phyloP scores from a whole-genome alignment of 345 rosid genomes.

The Capsella bursapastoris region DNA sequence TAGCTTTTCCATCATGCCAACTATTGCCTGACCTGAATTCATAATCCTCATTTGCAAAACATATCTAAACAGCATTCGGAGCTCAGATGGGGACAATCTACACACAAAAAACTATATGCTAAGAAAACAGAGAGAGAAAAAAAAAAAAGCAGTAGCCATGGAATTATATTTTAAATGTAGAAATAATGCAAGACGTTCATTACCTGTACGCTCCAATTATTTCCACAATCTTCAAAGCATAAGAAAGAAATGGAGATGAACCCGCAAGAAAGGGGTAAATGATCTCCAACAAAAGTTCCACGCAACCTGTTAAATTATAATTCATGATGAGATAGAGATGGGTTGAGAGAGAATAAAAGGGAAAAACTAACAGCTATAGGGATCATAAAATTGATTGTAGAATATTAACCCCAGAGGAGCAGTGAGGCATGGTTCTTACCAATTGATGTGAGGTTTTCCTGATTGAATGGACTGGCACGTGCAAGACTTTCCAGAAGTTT shows the following conservation, averaged over 20 bases:
- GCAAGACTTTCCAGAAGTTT: slow-evolving; percentile 82
- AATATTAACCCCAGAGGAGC: slow-evolving; percentile 21
- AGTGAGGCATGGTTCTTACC: slow-evolving; percentile 60
- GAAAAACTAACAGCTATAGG: slow-evolving; percentile 33
- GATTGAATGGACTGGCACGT: slow-evolving; percentile 86
- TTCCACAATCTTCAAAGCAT: slow-evolving; percentile 94
- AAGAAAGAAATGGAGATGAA: slow-evolving; percentile 79
- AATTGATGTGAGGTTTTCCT: slow-evolving; percentile 90
- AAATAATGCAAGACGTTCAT: slow-evolving; percentile 20
- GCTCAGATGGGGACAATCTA: slow-evolving; percentile 96
- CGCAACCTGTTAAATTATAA: slow-evolving; percentile 65
- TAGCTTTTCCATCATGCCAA: slow-evolving; percentile 93
- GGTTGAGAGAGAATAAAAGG: slow-evolving; percentile 43
- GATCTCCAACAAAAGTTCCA: slow-evolving; percentile 90
- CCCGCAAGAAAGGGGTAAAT: slow-evolving; percentile 86
- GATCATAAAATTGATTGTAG: slow-evolving; percentile 33
- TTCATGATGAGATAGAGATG: slow-evolving; percentile 26
- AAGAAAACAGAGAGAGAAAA: slow-evolving; percentile 32
- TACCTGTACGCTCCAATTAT: slow-evolving; percentile 97
- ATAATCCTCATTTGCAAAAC: slow-evolving; percentile 80
- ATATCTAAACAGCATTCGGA: slow-evolving; percentile 81
- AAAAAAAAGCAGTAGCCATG: slow-evolving; percentile 20
- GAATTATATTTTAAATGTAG: slow-evolving; percentile 21
- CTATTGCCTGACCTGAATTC: slow-evolving; percentile 76
- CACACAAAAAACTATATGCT: slow-evolving; percentile 40